Percentiles rank a stretch among this genome's conserved stretches.
Evolutionary conservation across 768 basidiomycete species (phyloP).

Genomic region (Pisolithus marmoratus): DNA sequence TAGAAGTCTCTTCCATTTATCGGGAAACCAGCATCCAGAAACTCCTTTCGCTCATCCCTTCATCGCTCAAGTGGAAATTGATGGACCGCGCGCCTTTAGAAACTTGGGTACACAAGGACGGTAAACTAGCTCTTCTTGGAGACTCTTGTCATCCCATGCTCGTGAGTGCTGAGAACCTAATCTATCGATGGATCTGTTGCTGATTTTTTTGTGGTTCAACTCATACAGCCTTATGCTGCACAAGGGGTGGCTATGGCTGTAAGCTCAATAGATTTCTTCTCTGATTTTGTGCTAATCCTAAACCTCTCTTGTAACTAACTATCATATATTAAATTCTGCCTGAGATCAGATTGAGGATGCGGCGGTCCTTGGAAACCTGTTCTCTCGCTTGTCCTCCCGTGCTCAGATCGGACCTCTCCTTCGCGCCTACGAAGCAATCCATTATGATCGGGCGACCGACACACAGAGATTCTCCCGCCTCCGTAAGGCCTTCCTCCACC

Average conservation of each 20-base stretch:
- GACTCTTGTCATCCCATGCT: slow-evolving; percentile 58
- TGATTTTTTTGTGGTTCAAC: neutral
- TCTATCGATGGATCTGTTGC: neutral
- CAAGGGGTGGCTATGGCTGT: slow-evolving; percentile 55
- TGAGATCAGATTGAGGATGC: slow-evolving; percentile 28
- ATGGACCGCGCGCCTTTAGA: slow-evolving; percentile 44
- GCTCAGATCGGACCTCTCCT: slow-evolving; percentile 42
- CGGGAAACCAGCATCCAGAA: slow-evolving; percentile 34
- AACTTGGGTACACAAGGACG: slow-evolving; percentile 43
- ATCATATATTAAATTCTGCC: neutral
- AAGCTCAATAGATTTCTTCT: slow-evolving; percentile 9
- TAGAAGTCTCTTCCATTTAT: too few species aligned
- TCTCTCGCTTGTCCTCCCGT: slow-evolving; percentile 39
- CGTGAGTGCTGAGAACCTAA: slow-evolving; percentile 9
- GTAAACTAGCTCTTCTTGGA: slow-evolving; percentile 42
- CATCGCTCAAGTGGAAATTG: slow-evolving; percentile 42
- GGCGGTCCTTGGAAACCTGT: slow-evolving; percentile 40
- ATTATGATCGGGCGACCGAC: slow-evolving; percentile 41
- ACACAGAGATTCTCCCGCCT: slow-evolving; percentile 45
- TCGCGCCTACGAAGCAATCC: slow-evolving; percentile 46
- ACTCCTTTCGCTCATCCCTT: slow-evolving; percentile 38
- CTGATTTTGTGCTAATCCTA: too few species aligned
- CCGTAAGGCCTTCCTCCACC: slow-evolving; percentile 51
- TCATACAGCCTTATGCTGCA: slow-evolving; percentile 41
- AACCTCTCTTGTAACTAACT: neutral